Evolutionary conservation across 2,329 filamentous ascomycete genomes (phyloP).

Genomic region (Piedraia hortae): DNA sequence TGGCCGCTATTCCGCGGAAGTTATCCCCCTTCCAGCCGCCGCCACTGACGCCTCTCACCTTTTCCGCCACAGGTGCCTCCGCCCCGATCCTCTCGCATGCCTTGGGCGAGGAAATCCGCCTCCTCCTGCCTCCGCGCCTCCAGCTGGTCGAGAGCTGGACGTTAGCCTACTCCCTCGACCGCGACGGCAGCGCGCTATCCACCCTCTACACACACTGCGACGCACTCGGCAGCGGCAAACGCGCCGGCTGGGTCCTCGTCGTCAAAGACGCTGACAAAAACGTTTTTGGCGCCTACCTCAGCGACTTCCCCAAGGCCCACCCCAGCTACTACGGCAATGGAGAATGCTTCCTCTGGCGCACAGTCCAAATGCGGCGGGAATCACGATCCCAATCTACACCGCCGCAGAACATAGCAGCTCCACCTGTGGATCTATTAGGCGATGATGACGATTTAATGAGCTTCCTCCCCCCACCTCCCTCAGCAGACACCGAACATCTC

Average conservation of each 20-base stretch:
- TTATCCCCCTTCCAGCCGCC: constrained; percentile 66
- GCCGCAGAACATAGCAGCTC: constrained; percentile 27
- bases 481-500: constrained; percentile 33
- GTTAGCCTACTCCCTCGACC: constrained; percentile 67
- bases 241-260: constrained; percentile 74
- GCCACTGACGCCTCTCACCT: constrained; percentile 52
- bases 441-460: no score
- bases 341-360: constrained; percentile 81
- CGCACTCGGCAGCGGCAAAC: constrained; percentile 28
- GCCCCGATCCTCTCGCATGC: constrained; percentile 41
- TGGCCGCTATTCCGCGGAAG: constrained; percentile 24
- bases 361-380: no score
- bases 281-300: constrained; percentile 81
- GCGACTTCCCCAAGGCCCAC: constrained; percentile 55
- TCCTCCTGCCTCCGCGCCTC: constrained; percentile 62
- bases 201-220: constrained; percentile 67
- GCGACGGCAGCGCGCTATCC: constrained; percentile 63
- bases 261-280: constrained; percentile 51
- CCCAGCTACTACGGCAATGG: constrained; percentile 84
- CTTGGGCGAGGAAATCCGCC: constrained; percentile 75
- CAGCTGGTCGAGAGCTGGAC: constrained; percentile 73
- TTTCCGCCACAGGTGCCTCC: constrained; percentile 31
- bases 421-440: constrained; percentile 24
- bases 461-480: constrained; percentile 41
- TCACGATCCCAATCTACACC: no score